Evolutionary conservation across 2,329 filamentous ascomycete species (phyloP), one percentile per base, ranked within the genome.

Genomic region (Fusarium verticillioides): DNA sequence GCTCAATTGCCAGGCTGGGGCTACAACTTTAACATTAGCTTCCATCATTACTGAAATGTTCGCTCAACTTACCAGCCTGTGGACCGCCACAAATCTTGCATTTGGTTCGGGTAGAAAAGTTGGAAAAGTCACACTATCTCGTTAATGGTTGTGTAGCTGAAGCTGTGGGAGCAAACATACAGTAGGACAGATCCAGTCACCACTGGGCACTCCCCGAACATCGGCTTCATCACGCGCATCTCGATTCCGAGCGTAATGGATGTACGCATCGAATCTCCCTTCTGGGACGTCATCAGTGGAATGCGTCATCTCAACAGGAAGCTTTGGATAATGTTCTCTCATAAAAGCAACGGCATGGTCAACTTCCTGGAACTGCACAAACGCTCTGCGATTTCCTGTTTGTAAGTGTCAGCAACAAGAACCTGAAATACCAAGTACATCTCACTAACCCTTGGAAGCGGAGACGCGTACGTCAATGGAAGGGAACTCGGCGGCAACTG

Each of bases 301-400:
- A 26, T 83, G 77, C 36, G 77, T 73, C 64, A 85, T 77, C 43
- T 81, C 75, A 59, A 85, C 67, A 26, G 73, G 70, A 59, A 85
- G 74, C 70, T 81, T 82, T 62, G 84, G 84, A 73, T 82, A 84
- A 73, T 85, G 79, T 69, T 81, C 79, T 75, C 83, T 82, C 69
- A 86, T 78, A 76, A 87, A 84, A 60, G 80, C 66, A 63, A 82
- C 63, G 60, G 85, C 80, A 70, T 85, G 75, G 57, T 83, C 79
- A 53, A 85, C 66, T 69, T 82, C 70, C 66, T 82, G 75, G 70
- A 86, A 83, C 71, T 85, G 79, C 40, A 86, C 80, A 76, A 85
- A 85, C 26, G 84, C 82, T 50, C 83, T 80, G 40, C 80, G 79
- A 63, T 79, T 76, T 26, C 83, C 84, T 85, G 40, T n/a, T n/a